Evolutionary conservation across 208 protist genomes (phyloP).

Genomic region (Crithidia thermophila): DNA sequence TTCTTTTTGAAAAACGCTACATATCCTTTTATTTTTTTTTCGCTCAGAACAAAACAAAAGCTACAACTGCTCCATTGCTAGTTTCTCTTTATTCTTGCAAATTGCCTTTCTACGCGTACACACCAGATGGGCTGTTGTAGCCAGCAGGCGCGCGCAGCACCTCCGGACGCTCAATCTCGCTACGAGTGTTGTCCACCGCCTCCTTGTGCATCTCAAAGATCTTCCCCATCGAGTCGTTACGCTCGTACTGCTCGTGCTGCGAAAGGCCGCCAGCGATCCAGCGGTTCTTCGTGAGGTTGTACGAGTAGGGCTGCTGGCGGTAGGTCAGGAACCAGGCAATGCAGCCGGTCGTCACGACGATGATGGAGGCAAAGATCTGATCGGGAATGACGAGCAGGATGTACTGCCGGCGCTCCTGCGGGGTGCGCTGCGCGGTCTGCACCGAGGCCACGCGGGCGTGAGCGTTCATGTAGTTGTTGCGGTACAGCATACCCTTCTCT

Average conservation of each 20-base stretch:
- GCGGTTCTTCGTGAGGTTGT: slow-evolving; percentile 56
- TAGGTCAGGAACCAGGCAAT: slow-evolving; percentile 34
- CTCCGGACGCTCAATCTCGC: slow-evolving; percentile 46
- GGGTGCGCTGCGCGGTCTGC: slow-evolving; percentile 62
- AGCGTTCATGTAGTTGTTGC: slow-evolving; percentile 87
- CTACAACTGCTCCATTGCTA: not conserved
- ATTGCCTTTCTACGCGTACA: slow-evolving; percentile 33
- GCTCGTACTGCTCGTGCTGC: slow-evolving; percentile 78
- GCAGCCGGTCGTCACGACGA: not conserved
- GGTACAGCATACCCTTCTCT: slow-evolving; percentile 89
- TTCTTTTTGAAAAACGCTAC: no score
- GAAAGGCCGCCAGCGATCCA: slow-evolving; percentile 64
- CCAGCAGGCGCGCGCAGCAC: slow-evolving; percentile 57
- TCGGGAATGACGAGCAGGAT: slow-evolving; percentile 71
- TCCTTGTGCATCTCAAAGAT: slow-evolving; percentile 76
- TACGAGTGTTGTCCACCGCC: slow-evolving; percentile 64
- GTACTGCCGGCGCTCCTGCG: slow-evolving; percentile 53
- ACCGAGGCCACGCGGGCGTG: slow-evolving; percentile 75
- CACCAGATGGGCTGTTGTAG: slow-evolving; percentile 65
- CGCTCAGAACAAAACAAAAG: not conserved
- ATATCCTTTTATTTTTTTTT: slow-evolving; percentile 16
- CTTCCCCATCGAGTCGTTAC: slow-evolving; percentile 74
- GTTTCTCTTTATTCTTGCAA: slow-evolving; percentile 7
- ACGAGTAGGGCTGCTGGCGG: slow-evolving; percentile 50
- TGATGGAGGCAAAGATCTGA: slow-evolving; percentile 55